These are phyloP conservation scores for Lachancea lanzarotensis DNA, from an alignment of 805 yeast species.

Conservation along the genomic window DNA sequence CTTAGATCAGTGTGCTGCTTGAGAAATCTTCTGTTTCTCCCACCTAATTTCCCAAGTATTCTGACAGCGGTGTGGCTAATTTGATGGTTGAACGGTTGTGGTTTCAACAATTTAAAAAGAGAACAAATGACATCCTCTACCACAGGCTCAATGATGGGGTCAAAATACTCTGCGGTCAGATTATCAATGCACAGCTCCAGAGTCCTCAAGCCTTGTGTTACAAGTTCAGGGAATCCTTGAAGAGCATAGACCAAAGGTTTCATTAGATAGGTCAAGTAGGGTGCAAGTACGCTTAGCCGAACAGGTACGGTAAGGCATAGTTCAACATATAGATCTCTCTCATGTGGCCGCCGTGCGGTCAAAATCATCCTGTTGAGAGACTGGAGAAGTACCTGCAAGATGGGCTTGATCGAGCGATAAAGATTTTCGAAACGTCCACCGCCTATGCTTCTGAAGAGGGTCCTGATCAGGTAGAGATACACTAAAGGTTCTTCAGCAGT, in stretches of 20 bases:
- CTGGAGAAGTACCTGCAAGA: constrained; percentile 78
- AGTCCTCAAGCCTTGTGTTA: constrained; percentile 90
- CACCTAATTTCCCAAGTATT: constrained; percentile 92
- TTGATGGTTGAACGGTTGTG: constrained; percentile 90
- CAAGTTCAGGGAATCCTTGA: constrained; percentile 84
- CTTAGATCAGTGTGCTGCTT: constrained; percentile 65
- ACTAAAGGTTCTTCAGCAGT: constrained; percentile 86
- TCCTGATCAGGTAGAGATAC: constrained; percentile 80
- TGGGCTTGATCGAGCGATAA: constrained; percentile 88
- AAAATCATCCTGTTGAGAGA: constrained; percentile 76
- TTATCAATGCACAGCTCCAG: constrained; percentile 94
- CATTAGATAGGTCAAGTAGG: constrained; percentile 82
- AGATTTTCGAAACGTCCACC: constrained; percentile 94
- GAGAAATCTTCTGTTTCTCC: constrained; percentile 83
- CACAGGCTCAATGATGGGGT: constrained; percentile 95
- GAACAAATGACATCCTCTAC: constrained; percentile 92
- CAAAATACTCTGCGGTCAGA: constrained; percentile 91
- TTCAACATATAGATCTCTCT: constrained; percentile 90
- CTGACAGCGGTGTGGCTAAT: constrained; percentile 93
- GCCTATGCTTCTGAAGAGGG: constrained; percentile 87
- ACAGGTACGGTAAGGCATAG: constrained; percentile 95
- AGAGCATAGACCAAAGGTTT: constrained; percentile 87
- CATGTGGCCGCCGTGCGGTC: constrained; percentile 81
- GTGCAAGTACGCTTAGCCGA: constrained; percentile 84
- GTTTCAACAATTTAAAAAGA: constrained; percentile 82